Conservation (phyloP, 345 rosid genomes). For the Euclidium syriacum region DNA sequence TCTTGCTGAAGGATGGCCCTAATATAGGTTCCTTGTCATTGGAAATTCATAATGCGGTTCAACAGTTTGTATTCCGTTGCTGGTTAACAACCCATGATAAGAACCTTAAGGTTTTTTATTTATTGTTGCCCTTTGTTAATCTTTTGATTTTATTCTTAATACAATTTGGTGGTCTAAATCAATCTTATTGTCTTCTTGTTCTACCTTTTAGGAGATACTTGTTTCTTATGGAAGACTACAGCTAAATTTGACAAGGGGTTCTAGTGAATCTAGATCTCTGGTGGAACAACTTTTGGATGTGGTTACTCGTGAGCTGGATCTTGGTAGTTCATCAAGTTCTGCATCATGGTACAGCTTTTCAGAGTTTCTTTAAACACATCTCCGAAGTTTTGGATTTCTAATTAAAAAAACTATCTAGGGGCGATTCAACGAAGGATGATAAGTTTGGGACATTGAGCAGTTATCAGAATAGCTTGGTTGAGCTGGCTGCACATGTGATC, state of each 20-base stretch:
- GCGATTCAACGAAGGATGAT: constrained; percentile 70
- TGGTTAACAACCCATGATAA: constrained; percentile 77
- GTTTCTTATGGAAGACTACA: constrained; percentile 67
- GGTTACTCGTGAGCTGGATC: constrained; percentile 81
- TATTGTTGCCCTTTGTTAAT: not conserved
- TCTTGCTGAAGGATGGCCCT: constrained; percentile 85
- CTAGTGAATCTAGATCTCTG: constrained; percentile 47
- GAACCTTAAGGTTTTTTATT: constrained; percentile 57
- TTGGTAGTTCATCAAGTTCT: constrained; percentile 44
- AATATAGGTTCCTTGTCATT: constrained; percentile 62
- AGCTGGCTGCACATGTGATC: constrained; percentile 71
- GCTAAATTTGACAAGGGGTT: constrained; percentile 57
- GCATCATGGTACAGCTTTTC: constrained; percentile 48
- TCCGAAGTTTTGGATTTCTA: constrained; percentile 9
- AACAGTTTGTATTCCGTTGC: constrained; percentile 53
- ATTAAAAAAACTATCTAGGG: constrained; percentile 42
- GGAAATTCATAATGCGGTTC: constrained; percentile 62
- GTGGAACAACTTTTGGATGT: constrained; percentile 77
- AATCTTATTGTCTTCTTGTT: constrained; percentile 1
- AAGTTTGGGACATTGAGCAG: constrained; percentile 59
- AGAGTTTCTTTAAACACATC: not conserved
- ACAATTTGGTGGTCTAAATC: constrained; percentile 7
- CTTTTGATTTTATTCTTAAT: not conserved
- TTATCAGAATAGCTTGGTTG: constrained; percentile 58
- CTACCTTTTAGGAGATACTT: constrained; percentile 61